Percentiles rank a stretch among this genome's conserved stretches.
These are phyloP conservation scores for Termitomyces sp. DNA, from an alignment of 1,284 basidiomycete species.

Conservation along the genomic window DNA sequence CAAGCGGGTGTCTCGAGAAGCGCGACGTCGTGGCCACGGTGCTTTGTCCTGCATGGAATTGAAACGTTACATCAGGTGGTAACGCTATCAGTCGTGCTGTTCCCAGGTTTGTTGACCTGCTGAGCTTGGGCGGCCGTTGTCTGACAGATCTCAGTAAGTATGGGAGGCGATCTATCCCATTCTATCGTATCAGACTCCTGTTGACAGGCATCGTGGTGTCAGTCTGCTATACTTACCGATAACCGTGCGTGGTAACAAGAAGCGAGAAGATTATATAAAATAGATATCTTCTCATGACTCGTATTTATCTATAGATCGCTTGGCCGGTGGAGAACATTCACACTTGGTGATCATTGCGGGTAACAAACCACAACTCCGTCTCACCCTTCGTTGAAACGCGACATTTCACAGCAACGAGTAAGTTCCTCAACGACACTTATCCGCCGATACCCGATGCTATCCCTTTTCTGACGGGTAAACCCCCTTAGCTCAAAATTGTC, in stretches of 20 bases:
- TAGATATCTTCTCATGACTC: not conserved
- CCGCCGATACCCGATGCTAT: not conserved
- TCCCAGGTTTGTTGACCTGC: not conserved
- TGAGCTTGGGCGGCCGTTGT: not conserved
- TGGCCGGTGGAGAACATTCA: not conserved
- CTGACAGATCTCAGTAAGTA: not conserved
- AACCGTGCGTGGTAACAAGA: not conserved
- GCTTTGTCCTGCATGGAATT: not conserved
- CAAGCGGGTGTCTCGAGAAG: not conserved
- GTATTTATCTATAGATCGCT: not conserved
- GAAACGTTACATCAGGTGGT: not conserved
- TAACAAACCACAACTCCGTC: not conserved
- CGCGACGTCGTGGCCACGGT: not conserved
- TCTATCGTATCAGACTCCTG: not conserved
- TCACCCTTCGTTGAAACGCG: not conserved
- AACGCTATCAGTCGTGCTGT: not conserved
- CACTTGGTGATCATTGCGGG: not conserved
- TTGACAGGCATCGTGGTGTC: not conserved
- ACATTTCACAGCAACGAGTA: conserved; percentile 7
- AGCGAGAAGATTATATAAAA: not conserved
- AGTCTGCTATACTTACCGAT: not conserved
- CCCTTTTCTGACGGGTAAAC: conserved; percentile 1
- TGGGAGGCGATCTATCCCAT: not conserved
- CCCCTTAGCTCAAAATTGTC: not conserved
- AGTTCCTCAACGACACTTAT: not conserved